Percentiles rank a stretch among this genome's conserved stretches.
These are phyloP conservation scores for Podospora appendiculata DNA, from an alignment of 495 filamentous ascomycete species.

Conservation along the genomic window DNA sequence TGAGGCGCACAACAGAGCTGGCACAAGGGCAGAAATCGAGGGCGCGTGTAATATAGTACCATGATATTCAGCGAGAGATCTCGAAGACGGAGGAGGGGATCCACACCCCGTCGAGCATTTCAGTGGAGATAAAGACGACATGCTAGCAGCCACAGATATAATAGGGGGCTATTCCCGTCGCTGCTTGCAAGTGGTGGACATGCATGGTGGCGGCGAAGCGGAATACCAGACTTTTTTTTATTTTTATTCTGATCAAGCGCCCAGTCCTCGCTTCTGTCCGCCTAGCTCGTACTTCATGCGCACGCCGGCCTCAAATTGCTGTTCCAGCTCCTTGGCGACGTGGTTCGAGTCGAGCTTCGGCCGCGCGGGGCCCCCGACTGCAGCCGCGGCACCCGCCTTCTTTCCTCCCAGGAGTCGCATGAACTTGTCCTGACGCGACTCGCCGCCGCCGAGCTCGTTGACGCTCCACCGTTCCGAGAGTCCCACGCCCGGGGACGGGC, in stretches of 20 bases:
- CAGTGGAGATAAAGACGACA: too few relatives aligned
- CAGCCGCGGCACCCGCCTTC: slow-evolving; percentile 20
- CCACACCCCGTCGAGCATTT: too few relatives aligned
- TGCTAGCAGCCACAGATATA: too few relatives aligned
- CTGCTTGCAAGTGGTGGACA: too few relatives aligned
- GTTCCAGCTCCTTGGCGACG: slow-evolving; percentile 48
- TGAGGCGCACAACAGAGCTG: too few relatives aligned
- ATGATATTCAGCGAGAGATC: too few relatives aligned
- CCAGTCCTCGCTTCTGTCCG: slow-evolving; percentile 45
- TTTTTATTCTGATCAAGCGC: slow-evolving; percentile 29
- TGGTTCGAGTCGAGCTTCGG: slow-evolving; percentile 25
- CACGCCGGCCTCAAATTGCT: slow-evolving; percentile 51
- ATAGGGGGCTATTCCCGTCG: too few relatives aligned
- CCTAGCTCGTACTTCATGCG: slow-evolving; percentile 48
- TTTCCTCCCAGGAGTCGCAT: slow-evolving; percentile 47
- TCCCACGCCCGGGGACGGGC: slow-evolving; percentile 2
- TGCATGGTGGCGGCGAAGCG: neutral
- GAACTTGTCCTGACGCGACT: slow-evolving; percentile 47
- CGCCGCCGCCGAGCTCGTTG: slow-evolving; percentile 40
- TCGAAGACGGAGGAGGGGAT: too few relatives aligned
- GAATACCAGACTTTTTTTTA: neutral
- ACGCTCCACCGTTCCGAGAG: slow-evolving; percentile 44
- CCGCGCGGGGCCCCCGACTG: slow-evolving; percentile 3
- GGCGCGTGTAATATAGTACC: too few relatives aligned
- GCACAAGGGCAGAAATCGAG: too few relatives aligned